These are phyloP conservation scores for Wickerhamomyces tratensis DNA, from an alignment of 805 yeast genomes.

Conservation along the genomic window DNA sequence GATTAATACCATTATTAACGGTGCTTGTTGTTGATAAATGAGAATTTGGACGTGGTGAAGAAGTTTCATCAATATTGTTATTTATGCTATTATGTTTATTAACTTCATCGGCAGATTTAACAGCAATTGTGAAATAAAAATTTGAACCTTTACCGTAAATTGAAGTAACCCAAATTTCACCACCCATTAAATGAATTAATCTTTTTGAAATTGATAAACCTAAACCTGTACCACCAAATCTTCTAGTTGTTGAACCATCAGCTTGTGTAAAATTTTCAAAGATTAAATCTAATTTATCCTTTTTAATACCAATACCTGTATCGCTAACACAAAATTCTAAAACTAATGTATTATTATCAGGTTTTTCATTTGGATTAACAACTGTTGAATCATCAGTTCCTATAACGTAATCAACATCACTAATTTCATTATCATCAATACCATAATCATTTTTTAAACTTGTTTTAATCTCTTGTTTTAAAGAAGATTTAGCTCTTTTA, in stretches of 20 bases:
- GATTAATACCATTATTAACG: too few species aligned
- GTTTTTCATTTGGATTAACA: conserved; percentile 68
- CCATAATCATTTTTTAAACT: conserved; percentile 15
- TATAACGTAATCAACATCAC: not conserved
- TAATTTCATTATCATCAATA: conserved; percentile 6
- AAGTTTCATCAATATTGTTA: too few species aligned
- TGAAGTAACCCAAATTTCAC: conserved; percentile 78
- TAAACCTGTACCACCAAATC: conserved; percentile 82
- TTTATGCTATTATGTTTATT: conserved; percentile 29
- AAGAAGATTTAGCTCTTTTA: conserved; percentile 31
- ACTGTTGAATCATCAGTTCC: not conserved
- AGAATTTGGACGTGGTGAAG: too few species aligned
- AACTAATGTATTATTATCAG: conserved; percentile 37
- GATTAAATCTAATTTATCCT: conserved; percentile 69
- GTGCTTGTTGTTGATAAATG: too few species aligned
- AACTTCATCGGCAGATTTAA: conserved; percentile 40
- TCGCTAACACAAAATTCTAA: conserved; percentile 77
- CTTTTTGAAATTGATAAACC: conserved; percentile 78
- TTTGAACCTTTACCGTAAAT: conserved; percentile 69
- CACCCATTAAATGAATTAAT: conserved; percentile 77
- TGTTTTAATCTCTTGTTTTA: not conserved
- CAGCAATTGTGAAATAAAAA: conserved; percentile 65
- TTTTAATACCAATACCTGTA: conserved; percentile 77
- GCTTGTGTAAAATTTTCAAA: conserved; percentile 85
- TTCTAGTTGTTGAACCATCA: conserved; percentile 80